Percentiles rank a stretch among this genome's conserved stretches.
phyloP scores from a whole-genome alignment of 441 rosid genomes.

The Rhodomyrtus psidioides region DNA sequence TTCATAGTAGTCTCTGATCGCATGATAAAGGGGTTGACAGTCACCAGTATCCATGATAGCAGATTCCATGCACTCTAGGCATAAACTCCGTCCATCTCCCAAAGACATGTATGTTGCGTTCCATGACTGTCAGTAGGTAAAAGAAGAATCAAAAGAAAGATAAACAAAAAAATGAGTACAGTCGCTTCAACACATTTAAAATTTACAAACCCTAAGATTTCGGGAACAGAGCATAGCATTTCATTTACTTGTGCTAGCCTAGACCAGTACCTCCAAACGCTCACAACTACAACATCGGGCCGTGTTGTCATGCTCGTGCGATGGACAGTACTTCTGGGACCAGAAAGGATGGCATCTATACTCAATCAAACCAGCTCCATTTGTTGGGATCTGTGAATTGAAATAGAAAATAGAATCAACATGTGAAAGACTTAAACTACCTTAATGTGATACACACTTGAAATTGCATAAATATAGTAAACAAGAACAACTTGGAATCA shows the following conservation, averaged over 20 bases:
- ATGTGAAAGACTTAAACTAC: background rate
- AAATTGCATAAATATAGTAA: background rate
- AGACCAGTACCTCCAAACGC: constrained; percentile 65
- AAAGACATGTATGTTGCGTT: constrained; percentile 50
- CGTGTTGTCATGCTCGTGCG: constrained; percentile 75
- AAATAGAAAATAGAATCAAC: background rate
- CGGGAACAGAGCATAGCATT: background rate
- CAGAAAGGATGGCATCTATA: constrained; percentile 94
- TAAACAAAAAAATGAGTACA: background rate
- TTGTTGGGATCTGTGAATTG: constrained; percentile 61
- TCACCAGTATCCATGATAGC: constrained; percentile 85
- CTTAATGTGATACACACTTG: background rate
- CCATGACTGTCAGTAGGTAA: constrained; percentile 43
- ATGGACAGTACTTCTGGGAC: constrained; percentile 89
- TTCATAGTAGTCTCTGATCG: constrained; percentile 82
- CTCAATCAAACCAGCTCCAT: constrained; percentile 81
- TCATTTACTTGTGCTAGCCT: background rate
- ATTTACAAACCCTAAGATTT: background rate
- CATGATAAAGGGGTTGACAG: constrained; percentile 80
- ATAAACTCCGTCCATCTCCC: constrained; percentile 76
- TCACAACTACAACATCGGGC: constrained; percentile 94
- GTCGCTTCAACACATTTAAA: background rate
- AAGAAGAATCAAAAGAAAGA: background rate
- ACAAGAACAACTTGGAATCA: background rate
- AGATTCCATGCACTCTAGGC: constrained; percentile 83